These are phyloP conservation scores for Curvularia sp. DNA, from an alignment of 2,329 filamentous ascomycete species.

Conservation along the genomic window DNA sequence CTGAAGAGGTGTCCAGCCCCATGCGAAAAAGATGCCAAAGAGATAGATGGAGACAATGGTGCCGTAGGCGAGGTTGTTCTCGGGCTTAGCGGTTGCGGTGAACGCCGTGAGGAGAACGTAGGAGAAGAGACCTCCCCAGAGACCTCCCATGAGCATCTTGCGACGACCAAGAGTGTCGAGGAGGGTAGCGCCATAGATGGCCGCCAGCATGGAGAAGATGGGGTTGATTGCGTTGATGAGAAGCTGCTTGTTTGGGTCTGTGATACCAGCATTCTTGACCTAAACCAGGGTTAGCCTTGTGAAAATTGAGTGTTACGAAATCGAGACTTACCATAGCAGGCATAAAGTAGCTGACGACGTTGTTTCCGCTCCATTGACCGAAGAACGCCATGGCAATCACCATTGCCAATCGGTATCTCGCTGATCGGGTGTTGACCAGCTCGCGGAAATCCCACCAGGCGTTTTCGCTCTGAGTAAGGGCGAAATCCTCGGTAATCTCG, in stretches of 20 bases:
- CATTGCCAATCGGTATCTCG: conserved; percentile 48
- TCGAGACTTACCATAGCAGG: conserved; percentile 24
- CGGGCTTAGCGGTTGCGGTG: conserved; percentile 37
- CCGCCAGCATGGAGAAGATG: conserved; percentile 50
- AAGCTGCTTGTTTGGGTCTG: conserved; percentile 46
- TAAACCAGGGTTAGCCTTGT: conserved; percentile 27
- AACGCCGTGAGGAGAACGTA: conserved; percentile 50
- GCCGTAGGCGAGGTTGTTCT: conserved; percentile 46
- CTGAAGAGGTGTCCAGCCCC: conserved; percentile 53
- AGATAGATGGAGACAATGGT: conserved; percentile 53
- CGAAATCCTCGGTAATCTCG: conserved; percentile 48
- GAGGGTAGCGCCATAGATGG: conserved; percentile 50
- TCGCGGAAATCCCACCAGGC: conserved; percentile 49
- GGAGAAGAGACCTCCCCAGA: conserved; percentile 44
- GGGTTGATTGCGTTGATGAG: conserved; percentile 54
- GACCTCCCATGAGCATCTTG: conserved; percentile 49
- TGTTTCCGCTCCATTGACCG: conserved; percentile 53
- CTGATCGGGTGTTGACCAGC: conserved; percentile 41
- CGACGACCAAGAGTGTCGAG: conserved; percentile 45
- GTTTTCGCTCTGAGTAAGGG: conserved; percentile 40
- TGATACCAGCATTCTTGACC: conserved; percentile 50
- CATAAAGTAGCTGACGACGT: conserved; percentile 45
- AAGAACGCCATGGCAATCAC: conserved; percentile 54
- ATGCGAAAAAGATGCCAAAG: conserved; percentile 52
- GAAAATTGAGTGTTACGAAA: background rate